A percentile compares a stretch with the other conserved stretches of the same genome.
Evolutionary conservation across 352 stramenopile species (phyloP).

Genomic region (Phytophthora sp.): DNA sequence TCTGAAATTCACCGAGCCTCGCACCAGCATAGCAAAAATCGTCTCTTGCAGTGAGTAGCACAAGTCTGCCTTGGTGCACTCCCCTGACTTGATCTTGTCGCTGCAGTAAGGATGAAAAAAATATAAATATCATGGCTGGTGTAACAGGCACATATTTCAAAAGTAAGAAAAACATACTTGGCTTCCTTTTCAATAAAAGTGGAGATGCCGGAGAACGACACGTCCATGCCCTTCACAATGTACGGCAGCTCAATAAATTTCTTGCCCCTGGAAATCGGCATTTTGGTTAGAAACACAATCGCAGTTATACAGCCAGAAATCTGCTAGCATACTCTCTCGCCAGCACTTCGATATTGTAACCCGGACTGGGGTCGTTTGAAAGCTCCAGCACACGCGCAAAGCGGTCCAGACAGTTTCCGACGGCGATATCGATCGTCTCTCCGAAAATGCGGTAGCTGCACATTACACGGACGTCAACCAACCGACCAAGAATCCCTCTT

Average conservation of each 20-base stretch:
- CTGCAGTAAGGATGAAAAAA: conserved; percentile 27
- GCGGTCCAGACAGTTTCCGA: conserved; percentile 99
- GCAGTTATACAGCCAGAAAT: not conserved
- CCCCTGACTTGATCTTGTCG: conserved; percentile 79
- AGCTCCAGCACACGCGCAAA: conserved; percentile 96
- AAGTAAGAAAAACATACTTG: conserved; percentile 49
- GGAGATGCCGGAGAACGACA: conserved; percentile 98
- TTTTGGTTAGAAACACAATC: not conserved
- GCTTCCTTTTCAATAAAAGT: conserved; percentile 96
- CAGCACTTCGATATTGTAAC: conserved; percentile 99
- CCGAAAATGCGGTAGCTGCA: conserved; percentile 98
- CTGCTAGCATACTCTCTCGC: conserved; percentile 86
- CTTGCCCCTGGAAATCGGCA: conserved; percentile 54
- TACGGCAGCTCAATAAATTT: conserved; percentile 98
- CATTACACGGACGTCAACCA: not conserved
- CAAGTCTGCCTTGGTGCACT: conserved; percentile 96
- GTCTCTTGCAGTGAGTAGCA: conserved; percentile 99
- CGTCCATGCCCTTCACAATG: conserved; percentile 99
- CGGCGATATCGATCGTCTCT: conserved; percentile 99
- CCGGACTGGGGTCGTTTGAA: conserved; percentile 98
- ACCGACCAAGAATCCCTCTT: not conserved
- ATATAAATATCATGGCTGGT: not conserved
- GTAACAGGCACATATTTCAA: not conserved
- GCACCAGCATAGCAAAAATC: conserved; percentile 99
- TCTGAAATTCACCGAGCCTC: not conserved